These are phyloP conservation scores for Hypoxylon lienhwacheense DNA, from an alignment of 495 filamentous ascomycete genomes.

Conservation along the genomic window DNA sequence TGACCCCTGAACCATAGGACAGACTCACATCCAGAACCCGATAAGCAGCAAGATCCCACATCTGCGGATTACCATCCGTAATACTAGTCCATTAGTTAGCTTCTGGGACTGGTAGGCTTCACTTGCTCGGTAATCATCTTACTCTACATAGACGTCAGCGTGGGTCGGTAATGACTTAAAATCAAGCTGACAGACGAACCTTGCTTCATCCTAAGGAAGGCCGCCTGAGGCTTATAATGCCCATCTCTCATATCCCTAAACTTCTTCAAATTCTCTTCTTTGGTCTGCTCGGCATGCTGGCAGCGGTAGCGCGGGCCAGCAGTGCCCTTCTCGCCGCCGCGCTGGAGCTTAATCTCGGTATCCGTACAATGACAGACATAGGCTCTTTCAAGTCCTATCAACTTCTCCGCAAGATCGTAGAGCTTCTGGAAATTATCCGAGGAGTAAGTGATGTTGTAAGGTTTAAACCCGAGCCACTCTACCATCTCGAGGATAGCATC, in stretches of 20 bases:
- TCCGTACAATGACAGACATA: slow-evolving; percentile 52
- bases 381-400: slow-evolving; percentile 65
- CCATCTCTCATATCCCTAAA: slow-evolving; percentile 92
- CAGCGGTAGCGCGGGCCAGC: slow-evolving; percentile 73
- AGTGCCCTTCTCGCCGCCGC: slow-evolving; percentile 69
- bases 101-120: slow-evolving; percentile 60
- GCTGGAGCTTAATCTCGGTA: slow-evolving; percentile 78
- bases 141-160: slow-evolving; percentile 63
- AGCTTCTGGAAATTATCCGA: slow-evolving; percentile 82
- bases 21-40: slow-evolving; percentile 60
- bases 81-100: slow-evolving; percentile 37
- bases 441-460: slow-evolving; percentile 74
- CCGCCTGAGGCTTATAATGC: slow-evolving; percentile 83
- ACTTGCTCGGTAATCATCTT: slow-evolving; percentile 66
- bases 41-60: slow-evolving; percentile 81
- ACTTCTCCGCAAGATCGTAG: slow-evolving; percentile 84
- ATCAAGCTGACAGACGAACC: slow-evolving; percentile 46
- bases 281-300: slow-evolving; percentile 70
- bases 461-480: slow-evolving; percentile 80
- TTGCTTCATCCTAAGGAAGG: slow-evolving; percentile 92
- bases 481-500: slow-evolving; percentile 76
- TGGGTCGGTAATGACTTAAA: slow-evolving; percentile 38
- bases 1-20: slow-evolving; percentile 6
- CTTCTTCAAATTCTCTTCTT: slow-evolving; percentile 75
- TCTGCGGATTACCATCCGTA: slow-evolving; percentile 54